Conservation (phyloP, 192 early-diverging fungal genomes). For the Funneliformis mosseae region DNA sequence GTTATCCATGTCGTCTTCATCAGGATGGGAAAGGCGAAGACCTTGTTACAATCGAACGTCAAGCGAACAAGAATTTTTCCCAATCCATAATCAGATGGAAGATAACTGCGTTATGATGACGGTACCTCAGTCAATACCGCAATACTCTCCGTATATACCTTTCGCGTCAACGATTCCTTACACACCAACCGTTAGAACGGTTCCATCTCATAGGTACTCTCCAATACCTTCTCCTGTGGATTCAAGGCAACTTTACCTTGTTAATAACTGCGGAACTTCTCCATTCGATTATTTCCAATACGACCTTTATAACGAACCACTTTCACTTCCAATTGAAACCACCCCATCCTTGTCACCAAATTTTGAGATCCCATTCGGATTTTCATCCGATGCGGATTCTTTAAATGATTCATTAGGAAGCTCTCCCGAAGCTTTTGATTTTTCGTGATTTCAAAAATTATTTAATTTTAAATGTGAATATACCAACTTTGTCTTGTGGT, state of each 20-base stretch:
- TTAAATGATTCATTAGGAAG: slow-evolving; percentile 2
- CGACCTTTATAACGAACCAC: not conserved
- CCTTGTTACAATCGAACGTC: not conserved
- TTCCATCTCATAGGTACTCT: not conserved
- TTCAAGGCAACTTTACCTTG: not conserved
- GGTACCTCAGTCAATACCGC: not conserved
- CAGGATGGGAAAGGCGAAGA: slow-evolving; percentile 1
- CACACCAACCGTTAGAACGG: not conserved
- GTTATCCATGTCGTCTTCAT: slow-evolving; percentile 3
- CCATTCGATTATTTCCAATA: not conserved
- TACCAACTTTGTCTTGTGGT: too few species aligned
- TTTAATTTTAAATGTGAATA: too few species aligned
- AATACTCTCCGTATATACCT: not conserved
- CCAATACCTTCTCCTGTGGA: not conserved
- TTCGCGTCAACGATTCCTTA: not conserved
- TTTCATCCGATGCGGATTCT: not conserved
- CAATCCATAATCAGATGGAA: not conserved
- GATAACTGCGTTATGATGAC: not conserved
- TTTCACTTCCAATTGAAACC: not conserved
- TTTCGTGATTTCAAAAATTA: not conserved
- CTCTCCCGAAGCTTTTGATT: slow-evolving; percentile 1
- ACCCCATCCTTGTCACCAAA: not conserved
- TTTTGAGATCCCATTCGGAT: not conserved
- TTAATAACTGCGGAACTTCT: not conserved
- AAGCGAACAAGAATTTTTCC: not conserved